Evolutionary conservation across 2,329 filamentous ascomycete genomes (phyloP).

Genomic region (Bretziella fagacearum): DNA sequence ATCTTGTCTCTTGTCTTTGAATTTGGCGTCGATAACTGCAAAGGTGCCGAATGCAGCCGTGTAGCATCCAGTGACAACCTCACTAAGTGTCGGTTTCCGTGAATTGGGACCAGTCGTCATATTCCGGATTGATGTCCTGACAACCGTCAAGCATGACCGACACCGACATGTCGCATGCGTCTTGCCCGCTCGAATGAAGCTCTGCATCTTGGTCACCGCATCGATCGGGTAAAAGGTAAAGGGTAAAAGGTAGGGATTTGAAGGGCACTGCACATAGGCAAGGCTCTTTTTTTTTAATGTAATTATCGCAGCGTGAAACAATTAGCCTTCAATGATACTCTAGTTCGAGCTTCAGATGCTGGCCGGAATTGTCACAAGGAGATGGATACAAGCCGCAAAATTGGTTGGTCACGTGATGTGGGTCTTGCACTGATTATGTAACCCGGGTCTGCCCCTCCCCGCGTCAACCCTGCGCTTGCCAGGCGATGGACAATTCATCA

Average conservation of each 20-base stretch:
- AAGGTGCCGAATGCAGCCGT: conserved; percentile 50
- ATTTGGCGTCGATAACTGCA: conserved; percentile 41
- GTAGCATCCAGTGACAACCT: conserved; percentile 49
- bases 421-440: neutral
- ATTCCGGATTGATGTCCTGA: conserved; percentile 27
- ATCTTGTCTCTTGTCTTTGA: conserved; percentile 39
- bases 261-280: too few species aligned
- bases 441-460: conserved; percentile 2
- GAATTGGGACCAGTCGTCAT: conserved; percentile 30
- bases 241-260: too few species aligned
- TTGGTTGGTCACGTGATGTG: neutral
- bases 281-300: too few species aligned
- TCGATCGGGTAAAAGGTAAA: too few species aligned
- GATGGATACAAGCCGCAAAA: neutral
- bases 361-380: neutral
- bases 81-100: conserved; percentile 32
- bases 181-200: conserved; percentile 49
- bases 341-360: neutral
- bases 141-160: conserved; percentile 38
- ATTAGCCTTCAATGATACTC: too few species aligned
- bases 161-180: conserved; percentile 43
- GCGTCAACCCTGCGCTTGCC: neutral
- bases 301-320: too few species aligned
- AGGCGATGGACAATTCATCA: neutral
- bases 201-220: conserved; percentile 36